phyloP scores from a whole-genome alignment of 2,329 filamentous ascomycete genomes.

The Hypomyces rosellus region DNA sequence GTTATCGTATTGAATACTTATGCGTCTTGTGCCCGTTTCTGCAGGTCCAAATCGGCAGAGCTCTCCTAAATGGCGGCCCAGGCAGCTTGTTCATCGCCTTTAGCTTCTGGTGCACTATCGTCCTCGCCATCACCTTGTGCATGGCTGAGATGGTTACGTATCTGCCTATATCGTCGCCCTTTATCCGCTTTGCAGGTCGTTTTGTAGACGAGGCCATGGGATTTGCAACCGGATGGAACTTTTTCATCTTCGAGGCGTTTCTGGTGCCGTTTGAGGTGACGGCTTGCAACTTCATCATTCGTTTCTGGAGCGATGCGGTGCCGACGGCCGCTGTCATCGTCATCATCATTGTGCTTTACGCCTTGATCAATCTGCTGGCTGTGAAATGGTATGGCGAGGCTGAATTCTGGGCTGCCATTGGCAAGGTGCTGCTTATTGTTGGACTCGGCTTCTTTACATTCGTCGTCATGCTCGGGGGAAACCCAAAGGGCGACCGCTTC shows the following conservation, averaged over 20 bases:
- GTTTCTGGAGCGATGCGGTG: constrained; percentile 56
- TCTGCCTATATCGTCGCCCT: constrained; percentile 69
- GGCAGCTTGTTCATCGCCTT: constrained; percentile 54
- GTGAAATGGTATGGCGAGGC: constrained; percentile 71
- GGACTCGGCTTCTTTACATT: constrained; percentile 72
- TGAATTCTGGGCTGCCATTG: constrained; percentile 68
- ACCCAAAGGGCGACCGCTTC: constrained; percentile 63
- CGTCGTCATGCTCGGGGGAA: constrained; percentile 76
- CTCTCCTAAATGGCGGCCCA: constrained; percentile 53
- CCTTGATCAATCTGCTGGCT: constrained; percentile 61
- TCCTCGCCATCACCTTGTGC: constrained; percentile 52
- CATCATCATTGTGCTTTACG: constrained; percentile 41
- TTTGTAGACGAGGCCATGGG: constrained; percentile 72
- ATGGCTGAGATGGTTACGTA: constrained; percentile 75
- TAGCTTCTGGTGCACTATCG: constrained; percentile 54
- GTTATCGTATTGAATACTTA: constrained; percentile 12
- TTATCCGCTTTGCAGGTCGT: constrained; percentile 69
- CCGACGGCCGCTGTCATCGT: constrained; percentile 56
- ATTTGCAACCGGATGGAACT: constrained; percentile 68
- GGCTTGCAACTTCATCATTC: constrained; percentile 56
- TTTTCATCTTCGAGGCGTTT: constrained; percentile 63
- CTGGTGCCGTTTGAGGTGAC: constrained; percentile 64
- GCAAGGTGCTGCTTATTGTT: constrained; percentile 66
- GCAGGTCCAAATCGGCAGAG: constrained; percentile 49
- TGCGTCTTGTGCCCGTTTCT: constrained; percentile 13